Base-by-base conservation (phyloP, 371 early-diverging fungal species). In the Fennellomyces sp. region DNA sequence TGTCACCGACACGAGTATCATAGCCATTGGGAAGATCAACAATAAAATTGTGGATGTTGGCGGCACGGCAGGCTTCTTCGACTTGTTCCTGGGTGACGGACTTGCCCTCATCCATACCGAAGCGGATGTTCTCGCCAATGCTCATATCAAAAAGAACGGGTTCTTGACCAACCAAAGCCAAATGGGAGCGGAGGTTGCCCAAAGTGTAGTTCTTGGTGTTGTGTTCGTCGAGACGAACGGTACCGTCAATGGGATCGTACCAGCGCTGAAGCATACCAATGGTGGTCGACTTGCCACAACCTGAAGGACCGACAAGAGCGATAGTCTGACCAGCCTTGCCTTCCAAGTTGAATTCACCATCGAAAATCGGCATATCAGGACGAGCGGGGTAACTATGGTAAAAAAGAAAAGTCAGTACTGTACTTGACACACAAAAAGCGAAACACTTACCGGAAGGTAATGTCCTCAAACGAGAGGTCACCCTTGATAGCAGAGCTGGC, bases 161-260 rank as follows among this genome's bases (percentile, higher is more conserved):
- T 69, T 96, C 96, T 75, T 98, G 97, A 35, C 89, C 85, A 5
- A 97, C 95, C 25, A 95, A 70, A 2, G 91, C 88, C 72, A 96
- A 84, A 49, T 88, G 82, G 8, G 81, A 63, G 45, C 95, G 87
- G 11, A 93, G 70, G 38, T 85, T 81, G 23, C 71, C 67, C 33
- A 91, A 66, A 39, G 80, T 71, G 64, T 90, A 84, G 25, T 82
- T 77, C 47, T 76, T 72, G 56, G 92, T 84, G 60, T 93, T 84
- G 31, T 75, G 61, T 27, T 84, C 85, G 63, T 96, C 92, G 13
- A 93, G 59, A 2, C 67, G 68, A 17, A 92, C 82, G 2, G 69
- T 52, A 25, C 94, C 94, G 10, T 73, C 62, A 17, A 56, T 48
- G 15, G 82, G 86, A 67, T 97, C 94, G 67, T 96, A 97, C 75